These are phyloP conservation scores for Aegilops umbellulata DNA, from an alignment of 176 grass and related monocot genomes.

Conservation along the genomic window DNA sequence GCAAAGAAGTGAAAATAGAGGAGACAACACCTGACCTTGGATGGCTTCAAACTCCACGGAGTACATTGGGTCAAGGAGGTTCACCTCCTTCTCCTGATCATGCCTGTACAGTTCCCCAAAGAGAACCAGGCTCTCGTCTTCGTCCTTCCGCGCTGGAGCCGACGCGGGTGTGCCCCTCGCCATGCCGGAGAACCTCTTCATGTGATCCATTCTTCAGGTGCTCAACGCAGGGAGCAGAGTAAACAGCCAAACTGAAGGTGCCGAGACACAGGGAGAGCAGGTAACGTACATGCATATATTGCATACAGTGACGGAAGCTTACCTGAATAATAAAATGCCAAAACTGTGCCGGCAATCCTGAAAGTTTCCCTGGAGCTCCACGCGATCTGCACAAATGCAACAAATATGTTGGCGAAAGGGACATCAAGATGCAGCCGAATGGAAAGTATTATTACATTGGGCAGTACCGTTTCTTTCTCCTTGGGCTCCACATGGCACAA, in stretches of 20 bases:
- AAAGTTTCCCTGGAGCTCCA: constrained; percentile 32
- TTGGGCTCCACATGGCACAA: constrained; percentile 48
- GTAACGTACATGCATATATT: background rate
- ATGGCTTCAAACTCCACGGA: constrained; percentile 56
- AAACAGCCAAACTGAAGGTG: background rate
- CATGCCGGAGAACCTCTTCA: constrained; percentile 19
- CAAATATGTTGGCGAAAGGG: constrained; percentile 23
- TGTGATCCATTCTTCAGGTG: constrained; percentile 31
- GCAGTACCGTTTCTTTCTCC: constrained; percentile 20
- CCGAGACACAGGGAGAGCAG: background rate
- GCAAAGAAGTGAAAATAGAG: background rate
- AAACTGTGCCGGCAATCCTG: constrained; percentile 38
- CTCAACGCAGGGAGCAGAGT: constrained; percentile 6
- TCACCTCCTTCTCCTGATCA: constrained; percentile 54
- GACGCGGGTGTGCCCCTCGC: background rate
- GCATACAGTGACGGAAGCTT: background rate
- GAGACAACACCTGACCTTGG: constrained; percentile 35
- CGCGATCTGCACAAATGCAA: constrained; percentile 33
- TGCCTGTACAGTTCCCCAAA: constrained; percentile 54
- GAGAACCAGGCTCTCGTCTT: constrained; percentile 61
- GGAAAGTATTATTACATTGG: background rate
- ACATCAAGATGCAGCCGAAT: background rate
- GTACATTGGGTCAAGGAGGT: constrained; percentile 61
- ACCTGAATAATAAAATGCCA: constrained; percentile 7
- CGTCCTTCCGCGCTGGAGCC: constrained; percentile 3